These are phyloP conservation scores for Platanthera zijinensis DNA, from an alignment of 106 monocot species.

Conservation along the genomic window DNA sequence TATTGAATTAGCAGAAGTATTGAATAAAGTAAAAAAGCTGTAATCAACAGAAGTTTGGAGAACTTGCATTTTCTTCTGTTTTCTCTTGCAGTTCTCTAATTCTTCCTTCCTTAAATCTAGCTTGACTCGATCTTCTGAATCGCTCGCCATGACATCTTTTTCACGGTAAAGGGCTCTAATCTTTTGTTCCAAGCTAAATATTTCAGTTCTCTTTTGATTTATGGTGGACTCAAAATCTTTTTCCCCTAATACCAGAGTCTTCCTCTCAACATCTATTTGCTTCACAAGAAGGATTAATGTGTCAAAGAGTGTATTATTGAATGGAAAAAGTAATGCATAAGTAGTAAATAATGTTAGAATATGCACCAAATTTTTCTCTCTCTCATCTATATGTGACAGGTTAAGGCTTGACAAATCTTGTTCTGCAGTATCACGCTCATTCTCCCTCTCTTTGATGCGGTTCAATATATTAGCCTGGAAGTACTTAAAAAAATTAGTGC, in stretches of 20 bases:
- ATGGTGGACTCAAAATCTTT: slow-evolving; percentile 69
- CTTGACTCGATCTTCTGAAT: slow-evolving; percentile 77
- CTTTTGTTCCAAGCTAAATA: slow-evolving; percentile 76
- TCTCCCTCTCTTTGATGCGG: slow-evolving; percentile 59
- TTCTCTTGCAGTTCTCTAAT: slow-evolving; percentile 52
- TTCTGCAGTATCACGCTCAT: slow-evolving; percentile 65
- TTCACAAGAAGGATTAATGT: slow-evolving; percentile 16
- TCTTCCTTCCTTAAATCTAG: slow-evolving; percentile 70
- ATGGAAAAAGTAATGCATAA: slow-evolving; percentile 3
- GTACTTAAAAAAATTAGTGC: slow-evolving; percentile 2
- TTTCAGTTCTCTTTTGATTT: slow-evolving; percentile 63
- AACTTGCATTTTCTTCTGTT: slow-evolving; percentile 71
- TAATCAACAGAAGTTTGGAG: not conserved
- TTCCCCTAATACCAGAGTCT: slow-evolving; percentile 49
- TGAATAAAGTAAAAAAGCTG: not conserved
- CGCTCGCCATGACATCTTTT: slow-evolving; percentile 68
- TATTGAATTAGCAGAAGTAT: not conserved
- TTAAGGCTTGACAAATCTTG: slow-evolving; percentile 60
- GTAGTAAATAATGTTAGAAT: not conserved
- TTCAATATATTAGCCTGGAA: slow-evolving; percentile 55
- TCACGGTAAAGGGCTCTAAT: slow-evolving; percentile 63
- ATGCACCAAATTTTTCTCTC: slow-evolving; percentile 63
- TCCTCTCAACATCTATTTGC: slow-evolving; percentile 92
- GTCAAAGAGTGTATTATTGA: not conserved
- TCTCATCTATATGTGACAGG: slow-evolving; percentile 77